Base-by-base conservation (phyloP, 768 basidiomycete species). In the Lactarius hatsudake region DNA sequence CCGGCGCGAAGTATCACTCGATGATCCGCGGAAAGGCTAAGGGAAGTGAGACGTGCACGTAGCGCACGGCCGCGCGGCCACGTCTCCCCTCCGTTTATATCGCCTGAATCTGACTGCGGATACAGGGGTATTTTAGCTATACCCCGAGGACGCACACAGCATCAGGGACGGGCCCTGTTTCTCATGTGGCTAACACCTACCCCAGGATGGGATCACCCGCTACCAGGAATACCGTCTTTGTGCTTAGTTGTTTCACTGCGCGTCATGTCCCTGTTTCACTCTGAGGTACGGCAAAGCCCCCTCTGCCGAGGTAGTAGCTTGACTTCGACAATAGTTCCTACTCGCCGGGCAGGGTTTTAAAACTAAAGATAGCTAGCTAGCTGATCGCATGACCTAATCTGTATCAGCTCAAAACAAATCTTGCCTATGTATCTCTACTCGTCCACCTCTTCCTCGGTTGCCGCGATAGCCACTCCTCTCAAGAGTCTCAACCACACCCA, bases 401-500 rank as follows among this genome's bases (percentile, higher is more conserved):
- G 34, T 42, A 23, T 62, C 36, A 30, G 43, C 28, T 38, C 20
- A 9, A n/a, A 56, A 62, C 56, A 28, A 28, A 53, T 42, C 5
- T 42, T 30, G 42, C 34, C 13, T 34, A 53, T 32, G 13, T 6
- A 36, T 26, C n/a, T 55, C 54, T 68, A 55, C 59, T 56, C 53
- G 4, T 64, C 67, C 23, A 43, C 54, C 23, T 68, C 53, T 17
- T 68, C 67, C 32, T 56, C 67, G 12, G 62, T 26, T n/a, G 53
- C 28, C 40, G 23, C 59, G 34, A 64, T 45, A 30, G 61, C 43
- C 12, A 54, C 34, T 28, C 77, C 72, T 72, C 88, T 78, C 72
- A 93, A 74, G 74, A 88, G 83, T 65, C 82, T 87, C 28, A 91
- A 75, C 75, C 86, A 79, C 18, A 89, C 81, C 90, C 91, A 93